Base-by-base conservation (phyloP, 805 yeast genomes). In the Hanseniaspora thailandica region DNA sequence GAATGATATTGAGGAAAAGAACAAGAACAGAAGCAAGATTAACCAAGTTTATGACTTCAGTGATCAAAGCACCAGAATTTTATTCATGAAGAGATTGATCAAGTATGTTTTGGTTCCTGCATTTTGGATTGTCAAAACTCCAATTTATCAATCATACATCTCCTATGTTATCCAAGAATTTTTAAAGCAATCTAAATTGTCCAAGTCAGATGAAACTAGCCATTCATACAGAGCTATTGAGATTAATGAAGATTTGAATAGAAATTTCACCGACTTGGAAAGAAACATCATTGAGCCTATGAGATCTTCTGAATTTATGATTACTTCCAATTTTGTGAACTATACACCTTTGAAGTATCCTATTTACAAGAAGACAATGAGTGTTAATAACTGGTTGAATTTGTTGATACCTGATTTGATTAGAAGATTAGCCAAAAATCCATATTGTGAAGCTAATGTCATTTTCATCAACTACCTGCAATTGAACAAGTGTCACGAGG, bases 161-260 rank as follows among this genome's bases (percentile, higher is more conserved):
- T 96, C 96, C 0, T 84, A 78, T 65, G 84, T 90, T 0, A 86
- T 93, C 77, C 99, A 93, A 64, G 93, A 87, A 57, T 81, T 82
- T 47, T 67, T 93, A 49, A 80, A 80, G 57, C 74, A 79, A 15
- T 73, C 87, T 62, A 80, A 76, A 66, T 81, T 22, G 69, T 69
- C 48, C 60, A 69, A 1, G 57, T 62, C 8, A 59, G 65, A 6
- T 63, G 71, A 62, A 65, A 67, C 5, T 3, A 15, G 20, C 5
- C 35, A 41, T 47, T 48, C 67, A 2, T 57, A 59, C 20, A 54
- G 56, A 8, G 59, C 60, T 9, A 57, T 62, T 15, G 65, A 67
- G 12, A 68, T 68, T 23, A 62, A 58, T 25, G 58, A 61, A 4
- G 68, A 80, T 1, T 85, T 95, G 94, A 67, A 72, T 15, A 71